Evolutionary conservation across 2,329 filamentous ascomycete genomes (phyloP).

Genomic region (Fusarium goolgardi): DNA sequence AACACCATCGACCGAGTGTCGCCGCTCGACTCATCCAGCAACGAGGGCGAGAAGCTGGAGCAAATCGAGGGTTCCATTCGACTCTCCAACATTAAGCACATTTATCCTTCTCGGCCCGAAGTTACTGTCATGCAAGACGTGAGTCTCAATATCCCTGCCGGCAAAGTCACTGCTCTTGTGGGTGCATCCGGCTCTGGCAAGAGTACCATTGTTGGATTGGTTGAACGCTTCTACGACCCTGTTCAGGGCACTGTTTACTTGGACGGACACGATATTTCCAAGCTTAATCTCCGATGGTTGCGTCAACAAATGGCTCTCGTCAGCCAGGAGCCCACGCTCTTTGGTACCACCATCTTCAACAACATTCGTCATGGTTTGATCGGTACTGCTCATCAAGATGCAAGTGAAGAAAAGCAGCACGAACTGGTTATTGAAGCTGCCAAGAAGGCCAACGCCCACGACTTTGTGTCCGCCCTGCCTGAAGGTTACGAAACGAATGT

Average conservation of each 20-base stretch:
- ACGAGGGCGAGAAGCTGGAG: conserved; percentile 77
- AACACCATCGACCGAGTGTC: conserved; percentile 91
- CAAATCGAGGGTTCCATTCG: conserved; percentile 81
- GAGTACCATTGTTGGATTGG: conserved; percentile 90
- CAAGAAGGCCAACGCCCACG: conserved; percentile 92
- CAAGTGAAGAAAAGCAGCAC: conserved; percentile 73
- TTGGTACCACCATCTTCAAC: conserved; percentile 86
- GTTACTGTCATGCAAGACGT: conserved; percentile 90
- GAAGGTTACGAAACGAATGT: conserved; percentile 94
- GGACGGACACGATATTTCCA: conserved; percentile 84
- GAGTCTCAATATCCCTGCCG: conserved; percentile 81
- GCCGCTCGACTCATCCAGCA: conserved; percentile 80
- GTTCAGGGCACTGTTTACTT: conserved; percentile 82
- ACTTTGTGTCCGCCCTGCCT: conserved; percentile 84
- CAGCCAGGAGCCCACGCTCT: conserved; percentile 91
- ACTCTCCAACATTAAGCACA: conserved; percentile 85
- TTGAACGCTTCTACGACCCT: conserved; percentile 94
- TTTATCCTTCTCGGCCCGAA: conserved; percentile 93
- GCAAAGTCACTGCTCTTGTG: conserved; percentile 92
- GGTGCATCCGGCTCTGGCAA: conserved; percentile 96
- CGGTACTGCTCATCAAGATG: conserved; percentile 78
- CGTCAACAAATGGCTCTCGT: conserved; percentile 93
- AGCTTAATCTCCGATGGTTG: conserved; percentile 88
- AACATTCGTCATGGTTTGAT: conserved; percentile 94
- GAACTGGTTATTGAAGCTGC: conserved; percentile 83